phyloP scores from a whole-genome alignment of 148 eudicot genomes.

The Nepenthes mirabilis region DNA sequence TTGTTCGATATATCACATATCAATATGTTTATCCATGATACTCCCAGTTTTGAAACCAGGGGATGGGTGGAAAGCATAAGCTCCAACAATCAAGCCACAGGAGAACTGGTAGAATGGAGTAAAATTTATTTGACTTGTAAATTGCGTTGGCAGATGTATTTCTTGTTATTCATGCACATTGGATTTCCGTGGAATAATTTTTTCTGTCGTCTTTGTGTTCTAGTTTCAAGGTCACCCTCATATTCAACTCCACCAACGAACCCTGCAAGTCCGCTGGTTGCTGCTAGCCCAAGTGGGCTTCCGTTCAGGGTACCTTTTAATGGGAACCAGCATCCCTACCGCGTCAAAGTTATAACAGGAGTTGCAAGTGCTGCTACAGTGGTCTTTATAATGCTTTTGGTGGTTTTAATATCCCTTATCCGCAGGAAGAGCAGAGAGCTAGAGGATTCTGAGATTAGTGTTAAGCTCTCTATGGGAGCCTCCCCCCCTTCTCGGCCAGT shows the following conservation, averaged over 20 bases:
- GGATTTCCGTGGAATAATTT: conserved; percentile 1
- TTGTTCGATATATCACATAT: too few species aligned
- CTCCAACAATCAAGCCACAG: too few species aligned
- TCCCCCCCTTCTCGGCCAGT: conserved; percentile 24
- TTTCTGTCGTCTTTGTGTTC: conserved; percentile 7
- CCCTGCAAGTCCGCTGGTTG: conserved; percentile 49
- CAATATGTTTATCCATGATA: too few species aligned
- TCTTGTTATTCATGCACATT: too few species aligned
- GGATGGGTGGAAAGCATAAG: too few species aligned
- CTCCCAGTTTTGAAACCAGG: too few species aligned
- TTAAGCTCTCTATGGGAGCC: conserved; percentile 28
- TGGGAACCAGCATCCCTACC: conserved; percentile 35
- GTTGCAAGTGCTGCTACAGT: conserved; percentile 61
- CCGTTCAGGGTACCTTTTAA: conserved; percentile 30
- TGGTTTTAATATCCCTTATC: conserved; percentile 48
- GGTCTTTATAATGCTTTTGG: conserved; percentile 43
- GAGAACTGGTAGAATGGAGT: too few species aligned
- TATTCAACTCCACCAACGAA: conserved; percentile 40
- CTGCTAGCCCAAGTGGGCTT: conserved; percentile 54
- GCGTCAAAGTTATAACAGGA: conserved; percentile 43
- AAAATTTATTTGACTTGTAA: background rate
- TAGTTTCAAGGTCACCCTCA: conserved; percentile 34
- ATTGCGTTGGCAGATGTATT: too few species aligned
- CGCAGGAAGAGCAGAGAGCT: conserved; percentile 66
- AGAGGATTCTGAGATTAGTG: conserved; percentile 31